phyloP scores from a whole-genome alignment of 768 basidiomycete genomes.

The Suillus subalutaceus region DNA sequence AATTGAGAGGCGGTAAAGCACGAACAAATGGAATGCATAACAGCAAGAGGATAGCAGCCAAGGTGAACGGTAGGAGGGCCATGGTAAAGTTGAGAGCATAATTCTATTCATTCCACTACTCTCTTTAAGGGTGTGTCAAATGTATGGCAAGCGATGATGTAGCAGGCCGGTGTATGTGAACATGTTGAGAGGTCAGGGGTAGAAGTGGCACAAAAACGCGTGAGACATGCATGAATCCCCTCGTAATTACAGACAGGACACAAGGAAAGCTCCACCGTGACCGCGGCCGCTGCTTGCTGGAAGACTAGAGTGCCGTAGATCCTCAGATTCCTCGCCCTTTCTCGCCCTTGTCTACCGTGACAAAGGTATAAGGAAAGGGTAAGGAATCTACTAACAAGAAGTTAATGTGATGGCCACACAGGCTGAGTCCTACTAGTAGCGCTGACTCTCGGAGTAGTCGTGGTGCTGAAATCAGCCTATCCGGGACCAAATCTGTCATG shows the following conservation, averaged over 20 bases:
- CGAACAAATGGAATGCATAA: background rate
- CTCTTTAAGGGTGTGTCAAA: background rate
- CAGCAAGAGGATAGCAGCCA: background rate
- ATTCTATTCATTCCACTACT: background rate
- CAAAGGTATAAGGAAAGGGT: no score
- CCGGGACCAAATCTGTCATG: no score
- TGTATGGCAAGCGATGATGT: background rate
- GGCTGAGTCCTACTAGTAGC: no score
- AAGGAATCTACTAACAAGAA: background rate
- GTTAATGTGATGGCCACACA: background rate
- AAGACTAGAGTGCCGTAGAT: background rate
- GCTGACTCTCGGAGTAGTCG: no score
- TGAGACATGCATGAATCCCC: background rate
- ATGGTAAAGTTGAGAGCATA: background rate
- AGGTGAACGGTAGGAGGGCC: background rate
- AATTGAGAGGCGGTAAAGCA: background rate
- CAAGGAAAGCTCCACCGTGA: background rate
- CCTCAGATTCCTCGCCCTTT: background rate
- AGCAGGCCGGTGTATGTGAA: background rate
- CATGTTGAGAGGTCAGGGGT: background rate
- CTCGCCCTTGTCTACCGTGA: background rate
- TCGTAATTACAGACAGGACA: background rate
- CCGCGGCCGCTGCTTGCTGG: background rate
- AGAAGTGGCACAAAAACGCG: conserved; percentile 4
- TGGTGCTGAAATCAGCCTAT: no score